Conservation (phyloP, 805 yeast genomes). For the Wickerhamiella parazyma region DNA sequence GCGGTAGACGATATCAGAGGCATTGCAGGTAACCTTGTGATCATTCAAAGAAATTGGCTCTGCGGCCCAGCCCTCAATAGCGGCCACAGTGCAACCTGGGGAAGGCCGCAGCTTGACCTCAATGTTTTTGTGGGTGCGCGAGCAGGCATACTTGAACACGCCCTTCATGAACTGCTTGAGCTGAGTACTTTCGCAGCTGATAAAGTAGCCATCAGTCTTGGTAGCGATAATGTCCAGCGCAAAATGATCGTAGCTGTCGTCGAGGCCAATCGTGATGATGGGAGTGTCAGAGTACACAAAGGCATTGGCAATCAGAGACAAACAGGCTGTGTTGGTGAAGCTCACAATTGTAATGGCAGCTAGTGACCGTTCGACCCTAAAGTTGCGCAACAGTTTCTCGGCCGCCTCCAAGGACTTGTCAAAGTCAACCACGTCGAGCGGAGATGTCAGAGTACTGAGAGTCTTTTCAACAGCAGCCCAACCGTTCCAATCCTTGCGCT, state of each 20-base stretch:
- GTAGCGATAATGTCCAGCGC: background rate
- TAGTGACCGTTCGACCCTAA: slow-evolving; percentile 3
- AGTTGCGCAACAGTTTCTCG: slow-evolving; percentile 2
- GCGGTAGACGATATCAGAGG: background rate
- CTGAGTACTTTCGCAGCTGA: background rate
- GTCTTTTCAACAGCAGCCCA: background rate
- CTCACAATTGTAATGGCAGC: slow-evolving; percentile 1
- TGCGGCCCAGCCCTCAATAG: background rate
- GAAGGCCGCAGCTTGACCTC: slow-evolving; percentile 1
- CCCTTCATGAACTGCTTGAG: background rate
- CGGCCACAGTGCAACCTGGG: background rate
- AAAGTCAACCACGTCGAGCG: background rate
- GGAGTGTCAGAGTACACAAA: slow-evolving; percentile 5
- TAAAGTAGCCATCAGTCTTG: background rate
- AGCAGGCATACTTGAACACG: background rate
- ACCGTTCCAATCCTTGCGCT: background rate
- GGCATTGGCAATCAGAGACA: background rate
- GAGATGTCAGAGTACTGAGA: background rate
- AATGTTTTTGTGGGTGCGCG: slow-evolving; percentile 7
- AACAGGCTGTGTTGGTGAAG: background rate
- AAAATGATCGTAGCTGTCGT: background rate
- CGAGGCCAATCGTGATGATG: slow-evolving; percentile 4
- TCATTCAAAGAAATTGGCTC: background rate
- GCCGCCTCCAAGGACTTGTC: slow-evolving; percentile 1
- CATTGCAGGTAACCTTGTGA: background rate